These are phyloP conservation scores for Metahyphopichia silvanorum DNA, from an alignment of 805 yeast species.

Conservation along the genomic window DNA sequence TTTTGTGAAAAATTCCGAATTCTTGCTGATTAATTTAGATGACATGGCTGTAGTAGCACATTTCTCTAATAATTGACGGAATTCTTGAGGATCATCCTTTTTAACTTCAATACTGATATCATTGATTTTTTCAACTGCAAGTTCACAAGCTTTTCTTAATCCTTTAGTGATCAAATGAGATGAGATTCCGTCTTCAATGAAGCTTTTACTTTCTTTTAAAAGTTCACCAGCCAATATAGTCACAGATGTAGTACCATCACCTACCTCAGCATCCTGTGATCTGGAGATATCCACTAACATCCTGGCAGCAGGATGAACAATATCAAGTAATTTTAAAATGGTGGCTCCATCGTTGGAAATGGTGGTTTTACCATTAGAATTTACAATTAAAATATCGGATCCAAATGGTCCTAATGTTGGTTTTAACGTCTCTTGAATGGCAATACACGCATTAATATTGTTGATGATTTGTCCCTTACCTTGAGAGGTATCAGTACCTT, in stretches of 20 bases:
- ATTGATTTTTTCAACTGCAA: constrained; percentile 69
- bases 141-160: constrained; percentile 72
- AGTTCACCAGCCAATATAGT: constrained; percentile 94
- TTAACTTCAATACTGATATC: constrained; percentile 74
- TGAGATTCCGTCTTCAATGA: constrained; percentile 95
- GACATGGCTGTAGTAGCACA: constrained; percentile 98
- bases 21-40: constrained; percentile 84
- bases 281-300: constrained; percentile 91
- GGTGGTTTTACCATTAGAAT: constrained; percentile 80
- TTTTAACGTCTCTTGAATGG: constrained; percentile 91
- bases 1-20: constrained; percentile 85
- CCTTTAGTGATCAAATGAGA: constrained; percentile 88
- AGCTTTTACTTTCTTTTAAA: constrained; percentile 82
- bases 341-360: constrained; percentile 99
- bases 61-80: constrained; percentile 75
- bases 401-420: constrained; percentile 98
- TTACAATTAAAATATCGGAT: constrained; percentile 88
- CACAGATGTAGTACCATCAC: constrained; percentile 98
- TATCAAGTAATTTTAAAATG: constrained; percentile 83
- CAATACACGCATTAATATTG: constrained; percentile 94
- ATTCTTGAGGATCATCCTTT: constrained; percentile 43
- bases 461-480: constrained; percentile 95
- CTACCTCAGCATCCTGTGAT: constrained; percentile 97
- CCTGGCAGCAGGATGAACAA: constrained; percentile 98
- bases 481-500: constrained; percentile 96